Conservation (phyloP, 352 stramenopile species). For the Phytophthora fragariae region DNA sequence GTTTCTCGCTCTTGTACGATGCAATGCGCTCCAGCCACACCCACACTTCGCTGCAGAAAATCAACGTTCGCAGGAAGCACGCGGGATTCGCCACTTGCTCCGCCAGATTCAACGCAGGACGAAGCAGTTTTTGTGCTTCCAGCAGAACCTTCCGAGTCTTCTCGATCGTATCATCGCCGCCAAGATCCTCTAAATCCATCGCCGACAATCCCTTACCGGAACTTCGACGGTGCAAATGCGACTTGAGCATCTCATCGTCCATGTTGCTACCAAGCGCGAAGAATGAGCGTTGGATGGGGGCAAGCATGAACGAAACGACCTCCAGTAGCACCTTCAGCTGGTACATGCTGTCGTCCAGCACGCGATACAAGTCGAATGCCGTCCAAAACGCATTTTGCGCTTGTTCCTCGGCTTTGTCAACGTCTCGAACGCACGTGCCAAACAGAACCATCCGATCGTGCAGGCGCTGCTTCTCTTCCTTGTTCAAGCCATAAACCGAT, state of each 20-base stretch:
- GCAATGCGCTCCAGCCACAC: constrained; percentile 79
- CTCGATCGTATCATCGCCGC: constrained; percentile 64
- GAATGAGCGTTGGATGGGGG: constrained; percentile 74
- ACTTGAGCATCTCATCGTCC: constrained; percentile 74
- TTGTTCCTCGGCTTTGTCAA: constrained; percentile 60
- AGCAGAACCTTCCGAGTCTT: constrained; percentile 67
- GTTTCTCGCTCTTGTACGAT: constrained; percentile 81
- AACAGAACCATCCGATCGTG: constrained; percentile 64
- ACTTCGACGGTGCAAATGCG: constrained; percentile 40
- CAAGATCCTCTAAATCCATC: constrained; percentile 36
- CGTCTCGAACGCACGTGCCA: constrained; percentile 46
- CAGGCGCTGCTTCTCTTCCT: constrained; percentile 64
- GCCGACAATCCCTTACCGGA: constrained; percentile 34
- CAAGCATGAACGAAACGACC: constrained; percentile 69
- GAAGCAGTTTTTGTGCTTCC: constrained; percentile 74
- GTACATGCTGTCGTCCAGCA: constrained; percentile 74
- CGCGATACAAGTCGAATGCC: constrained; percentile 74
- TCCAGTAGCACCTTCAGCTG: constrained; percentile 82
- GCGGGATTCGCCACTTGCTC: constrained; percentile 72
- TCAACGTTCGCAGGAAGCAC: constrained; percentile 66
- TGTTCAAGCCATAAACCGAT: constrained; percentile 73
- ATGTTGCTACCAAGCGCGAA: constrained; percentile 73
- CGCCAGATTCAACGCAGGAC: constrained; percentile 63
- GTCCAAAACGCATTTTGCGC: constrained; percentile 66
- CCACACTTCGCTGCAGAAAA: constrained; percentile 77